These are phyloP conservation scores for Albatrellus ellisii DNA, from an alignment of 768 basidiomycete genomes.

Conservation along the genomic window DNA sequence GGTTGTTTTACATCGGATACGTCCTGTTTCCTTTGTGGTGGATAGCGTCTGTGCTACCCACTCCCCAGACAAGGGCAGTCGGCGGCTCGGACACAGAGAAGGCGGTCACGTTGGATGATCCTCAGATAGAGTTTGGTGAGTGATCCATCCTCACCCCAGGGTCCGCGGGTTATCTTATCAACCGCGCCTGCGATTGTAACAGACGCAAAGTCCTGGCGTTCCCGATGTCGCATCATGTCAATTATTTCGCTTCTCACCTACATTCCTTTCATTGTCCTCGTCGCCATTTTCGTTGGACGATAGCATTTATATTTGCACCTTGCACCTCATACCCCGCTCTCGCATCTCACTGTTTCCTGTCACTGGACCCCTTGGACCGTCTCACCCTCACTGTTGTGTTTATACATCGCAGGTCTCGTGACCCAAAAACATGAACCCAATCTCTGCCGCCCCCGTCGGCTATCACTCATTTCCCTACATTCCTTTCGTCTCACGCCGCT, in stretches of 20 bases:
- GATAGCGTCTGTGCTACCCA: conserved; percentile 44
- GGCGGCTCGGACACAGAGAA: conserved; percentile 48
- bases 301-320: too few species aligned
- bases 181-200: conserved; percentile 1
- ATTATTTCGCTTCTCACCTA: conserved; percentile 59
- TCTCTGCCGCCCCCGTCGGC: too few species aligned
- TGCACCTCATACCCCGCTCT: background rate
- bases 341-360: background rate
- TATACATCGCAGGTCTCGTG: too few species aligned
- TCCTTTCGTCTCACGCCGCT: too few species aligned
- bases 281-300: conserved; percentile 42
- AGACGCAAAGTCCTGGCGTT: conserved; percentile 69
- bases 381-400: background rate
- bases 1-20: conserved; percentile 71
- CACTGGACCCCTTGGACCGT: too few species aligned
- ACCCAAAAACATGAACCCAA: too few species aligned
- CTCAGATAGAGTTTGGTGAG: conserved; percentile 68
- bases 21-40: conserved; percentile 45
- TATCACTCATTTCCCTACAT: too few species aligned
- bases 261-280: conserved; percentile 63
- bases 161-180: conserved; percentile 4
- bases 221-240: conserved; percentile 63
- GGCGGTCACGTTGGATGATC: conserved; percentile 62
- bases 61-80: conserved; percentile 50
- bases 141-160: conserved; percentile 5